phyloP scores from a whole-genome alignment of 441 rosid species.

The Gossypium trilobum region DNA sequence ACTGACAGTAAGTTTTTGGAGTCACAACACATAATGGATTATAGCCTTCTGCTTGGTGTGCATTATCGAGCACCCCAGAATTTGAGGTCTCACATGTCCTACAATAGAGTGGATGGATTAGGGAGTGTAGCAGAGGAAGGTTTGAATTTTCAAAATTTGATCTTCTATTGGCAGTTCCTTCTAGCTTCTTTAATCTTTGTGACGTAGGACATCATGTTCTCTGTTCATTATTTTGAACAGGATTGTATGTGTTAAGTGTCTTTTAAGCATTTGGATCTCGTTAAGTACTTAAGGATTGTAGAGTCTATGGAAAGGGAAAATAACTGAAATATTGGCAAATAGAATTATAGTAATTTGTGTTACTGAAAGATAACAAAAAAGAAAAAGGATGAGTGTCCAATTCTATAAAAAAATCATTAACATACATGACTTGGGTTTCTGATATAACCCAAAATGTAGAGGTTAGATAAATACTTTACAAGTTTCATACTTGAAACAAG shows the following conservation, averaged over 20 bases:
- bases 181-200: background rate
- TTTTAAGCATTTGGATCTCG: background rate
- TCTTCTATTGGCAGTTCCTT: background rate
- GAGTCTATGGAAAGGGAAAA: background rate
- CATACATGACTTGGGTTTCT: background rate
- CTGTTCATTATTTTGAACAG: background rate
- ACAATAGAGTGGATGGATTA: conserved; percentile 51
- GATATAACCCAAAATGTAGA: background rate
- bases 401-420: background rate
- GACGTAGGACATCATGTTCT: background rate
- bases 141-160: conserved; percentile 15
- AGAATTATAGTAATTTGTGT: background rate
- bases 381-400: background rate
- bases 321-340: background rate
- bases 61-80: conserved; percentile 97
- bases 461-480: background rate
- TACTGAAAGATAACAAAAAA: background rate
- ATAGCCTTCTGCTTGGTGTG: conserved; percentile 93
- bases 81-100: conserved; percentile 41
- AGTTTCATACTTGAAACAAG: background rate
- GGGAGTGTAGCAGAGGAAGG: conserved; percentile 91
- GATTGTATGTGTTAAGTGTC: background rate
- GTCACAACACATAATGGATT: conserved; percentile 86
- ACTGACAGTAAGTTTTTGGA: conserved; percentile 80
- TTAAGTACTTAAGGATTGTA: background rate